Percentiles rank a stretch among this genome's conserved stretches.
phyloP scores from a whole-genome alignment of 441 rosid species.

The Corymbia citriodora region DNA sequence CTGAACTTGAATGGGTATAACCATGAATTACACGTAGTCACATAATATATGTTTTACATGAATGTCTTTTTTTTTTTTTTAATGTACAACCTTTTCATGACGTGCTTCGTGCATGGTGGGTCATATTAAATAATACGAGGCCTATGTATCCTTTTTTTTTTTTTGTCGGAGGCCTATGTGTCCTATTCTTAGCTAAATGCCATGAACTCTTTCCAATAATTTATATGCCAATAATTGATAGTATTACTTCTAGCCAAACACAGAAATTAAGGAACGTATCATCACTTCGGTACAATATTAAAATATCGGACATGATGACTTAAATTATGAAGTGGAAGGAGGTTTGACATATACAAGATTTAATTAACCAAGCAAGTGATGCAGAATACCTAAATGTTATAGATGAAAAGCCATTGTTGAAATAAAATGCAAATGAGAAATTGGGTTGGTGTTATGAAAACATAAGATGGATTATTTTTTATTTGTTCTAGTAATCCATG shows the following conservation, averaged over 20 bases:
- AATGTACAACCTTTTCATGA: background rate
- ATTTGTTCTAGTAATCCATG: background rate
- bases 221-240: background rate
- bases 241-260: background rate
- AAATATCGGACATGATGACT: accelerated
- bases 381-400: background rate
- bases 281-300: background rate
- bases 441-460: background rate
- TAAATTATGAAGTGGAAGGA: background rate
- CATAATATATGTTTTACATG: too few species aligned
- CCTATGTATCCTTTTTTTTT: accelerated
- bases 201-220: background rate
- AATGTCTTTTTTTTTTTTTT: accelerated
- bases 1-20: background rate
- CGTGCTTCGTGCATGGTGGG: background rate
- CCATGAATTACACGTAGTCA: accelerated
- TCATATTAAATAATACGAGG: background rate
- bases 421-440: background rate
- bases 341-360: background rate
- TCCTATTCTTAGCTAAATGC: background rate
- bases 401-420: background rate
- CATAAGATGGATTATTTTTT: background rate
- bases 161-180: accelerated
- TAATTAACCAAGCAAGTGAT: background rate
- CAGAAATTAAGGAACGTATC: background rate